Percentiles rank a stretch among this genome's conserved stretches.
These are phyloP conservation scores for Trichoderma harzianum DNA, from an alignment of 2,329 filamentous ascomycete species.

Conservation along the genomic window DNA sequence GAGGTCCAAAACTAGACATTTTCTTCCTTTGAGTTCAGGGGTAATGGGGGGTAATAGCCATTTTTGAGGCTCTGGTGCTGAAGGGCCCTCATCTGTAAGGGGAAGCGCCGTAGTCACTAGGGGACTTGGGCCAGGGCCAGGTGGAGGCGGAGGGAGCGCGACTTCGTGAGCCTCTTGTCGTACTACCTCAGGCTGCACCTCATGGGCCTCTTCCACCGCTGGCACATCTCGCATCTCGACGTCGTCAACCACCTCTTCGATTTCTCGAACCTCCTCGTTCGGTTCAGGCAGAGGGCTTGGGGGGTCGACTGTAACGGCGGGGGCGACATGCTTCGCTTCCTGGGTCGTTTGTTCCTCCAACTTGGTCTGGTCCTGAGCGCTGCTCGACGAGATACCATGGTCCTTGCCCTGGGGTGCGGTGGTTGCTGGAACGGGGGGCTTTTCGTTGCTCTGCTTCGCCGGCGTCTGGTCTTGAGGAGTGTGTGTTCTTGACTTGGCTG, in stretches of 20 bases:
- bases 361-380: conserved; percentile 45
- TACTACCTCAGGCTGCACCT: conserved; percentile 39
- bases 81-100: conserved; percentile 40
- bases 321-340: conserved; percentile 46
- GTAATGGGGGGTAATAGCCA: conserved; percentile 79
- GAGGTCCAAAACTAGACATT: conserved; percentile 91
- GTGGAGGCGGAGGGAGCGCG: conserved; percentile 42
- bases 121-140: conserved; percentile 43
- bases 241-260: conserved; percentile 52
- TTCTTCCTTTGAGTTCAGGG: conserved; percentile 78
- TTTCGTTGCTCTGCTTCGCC: conserved; percentile 45
- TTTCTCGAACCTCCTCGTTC: conserved; percentile 25
- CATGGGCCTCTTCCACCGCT: conserved; percentile 47
- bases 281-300: conserved; percentile 32
- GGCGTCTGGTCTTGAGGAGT: conserved; percentile 51
- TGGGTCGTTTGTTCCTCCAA: conserved; percentile 41
- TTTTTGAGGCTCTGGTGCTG: conserved; percentile 47
- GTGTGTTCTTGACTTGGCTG: conserved; percentile 51
- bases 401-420: conserved; percentile 39
- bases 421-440: conserved; percentile 40
- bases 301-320: conserved; percentile 43
- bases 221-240: conserved; percentile 63
- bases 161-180: conserved; percentile 34
- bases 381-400: conserved; percentile 45
- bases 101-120: conserved; percentile 40